phyloP scores from a whole-genome alignment of 1,284 basidiomycete species.

The Taiwanofungus camphoratus region DNA sequence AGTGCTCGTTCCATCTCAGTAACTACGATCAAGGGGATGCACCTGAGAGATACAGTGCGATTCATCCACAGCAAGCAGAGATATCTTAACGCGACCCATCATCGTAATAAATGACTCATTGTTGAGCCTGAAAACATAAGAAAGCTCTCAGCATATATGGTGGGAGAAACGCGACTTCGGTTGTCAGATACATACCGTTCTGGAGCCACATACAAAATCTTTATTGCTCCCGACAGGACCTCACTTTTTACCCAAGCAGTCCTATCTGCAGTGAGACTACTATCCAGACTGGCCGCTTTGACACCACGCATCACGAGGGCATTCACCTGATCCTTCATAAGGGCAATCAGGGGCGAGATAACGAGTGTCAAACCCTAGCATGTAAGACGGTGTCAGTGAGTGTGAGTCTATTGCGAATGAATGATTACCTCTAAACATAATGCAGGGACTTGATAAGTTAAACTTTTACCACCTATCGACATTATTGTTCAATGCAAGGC shows the following conservation, averaged over 20 bases:
- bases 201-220: conserved; percentile 89
- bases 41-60: conserved; percentile 82
- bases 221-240: conserved; percentile 35
- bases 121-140: conserved; percentile 43
- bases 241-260: conserved; percentile 43
- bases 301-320: conserved; percentile 65
- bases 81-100: conserved; percentile 46
- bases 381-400: background rate
- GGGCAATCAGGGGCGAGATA: conserved; percentile 73
- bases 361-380: conserved; percentile 57
- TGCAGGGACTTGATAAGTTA: conserved; percentile 62
- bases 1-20: background rate
- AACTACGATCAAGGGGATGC: background rate
- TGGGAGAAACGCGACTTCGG: background rate
- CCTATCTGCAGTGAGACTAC: conserved; percentile 62
- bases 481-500: background rate
- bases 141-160: background rate
- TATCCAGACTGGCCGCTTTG: conserved; percentile 59
- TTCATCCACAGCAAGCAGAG: conserved; percentile 89
- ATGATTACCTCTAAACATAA: conserved; percentile 38
- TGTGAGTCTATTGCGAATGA: no score
- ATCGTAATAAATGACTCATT: conserved; percentile 75
- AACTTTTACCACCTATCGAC: conserved; percentile 33
- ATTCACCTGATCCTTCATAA: conserved; percentile 93
- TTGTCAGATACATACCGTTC: conserved; percentile 50